Evolutionary conservation across 192 early-diverging fungal species (phyloP).

Genomic region (Umbelopsis vinacea): DNA sequence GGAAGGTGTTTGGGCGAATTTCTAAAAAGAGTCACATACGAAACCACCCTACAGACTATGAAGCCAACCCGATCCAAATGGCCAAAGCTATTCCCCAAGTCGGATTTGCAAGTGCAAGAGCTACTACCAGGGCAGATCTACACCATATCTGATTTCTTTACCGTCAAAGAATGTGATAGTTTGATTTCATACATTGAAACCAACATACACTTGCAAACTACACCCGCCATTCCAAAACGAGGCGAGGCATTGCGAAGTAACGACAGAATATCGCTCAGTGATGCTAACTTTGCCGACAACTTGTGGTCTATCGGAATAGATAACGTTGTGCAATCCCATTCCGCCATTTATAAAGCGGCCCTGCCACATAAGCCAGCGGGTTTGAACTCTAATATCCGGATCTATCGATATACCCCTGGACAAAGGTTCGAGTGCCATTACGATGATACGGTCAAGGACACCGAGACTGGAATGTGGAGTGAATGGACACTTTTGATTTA

Average conservation of each 20-base stretch:
- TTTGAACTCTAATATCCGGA: slow-evolving; percentile 47
- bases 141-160: slow-evolving; percentile 40
- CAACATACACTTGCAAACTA: slow-evolving; percentile 30
- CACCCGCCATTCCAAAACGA: slow-evolving; percentile 33
- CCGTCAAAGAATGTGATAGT: slow-evolving; percentile 40
- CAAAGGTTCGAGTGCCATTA: slow-evolving; percentile 50
- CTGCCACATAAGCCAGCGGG: slow-evolving; percentile 26
- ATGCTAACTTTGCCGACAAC: slow-evolving; percentile 29
- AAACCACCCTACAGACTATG: background rate
- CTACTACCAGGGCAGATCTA: slow-evolving; percentile 41
- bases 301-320: slow-evolving; percentile 37
- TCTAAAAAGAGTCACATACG: background rate
- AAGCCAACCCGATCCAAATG: slow-evolving; percentile 20
- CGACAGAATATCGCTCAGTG: slow-evolving; percentile 41
- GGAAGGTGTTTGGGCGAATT: background rate
- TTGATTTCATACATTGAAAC: slow-evolving; percentile 43
- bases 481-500: slow-evolving; percentile 53
- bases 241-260: slow-evolving; percentile 50
- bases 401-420: slow-evolving; percentile 45
- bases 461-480: slow-evolving; percentile 34
- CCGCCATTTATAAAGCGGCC: background rate
- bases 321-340: background rate
- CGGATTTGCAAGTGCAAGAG: slow-evolving; percentile 21
- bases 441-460: slow-evolving; percentile 46
- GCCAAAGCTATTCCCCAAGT: slow-evolving; percentile 34